A percentile compares a stretch with the other conserved stretches of the same genome.
Conservation (phyloP, 495 filamentous ascomycete species). For the Aspergillus kassunensis region DNA sequence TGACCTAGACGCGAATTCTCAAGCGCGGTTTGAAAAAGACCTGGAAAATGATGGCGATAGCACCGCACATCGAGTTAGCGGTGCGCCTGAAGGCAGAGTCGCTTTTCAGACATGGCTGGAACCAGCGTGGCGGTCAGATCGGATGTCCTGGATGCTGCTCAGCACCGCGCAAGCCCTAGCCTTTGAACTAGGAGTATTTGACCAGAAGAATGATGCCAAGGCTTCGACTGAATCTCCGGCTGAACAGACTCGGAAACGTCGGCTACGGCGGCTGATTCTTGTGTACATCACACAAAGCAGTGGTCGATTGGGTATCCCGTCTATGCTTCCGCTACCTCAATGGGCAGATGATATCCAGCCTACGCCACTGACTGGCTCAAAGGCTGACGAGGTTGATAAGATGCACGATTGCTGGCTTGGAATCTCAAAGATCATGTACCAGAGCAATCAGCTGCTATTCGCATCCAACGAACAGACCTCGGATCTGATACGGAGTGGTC, state of each 20-base stretch:
- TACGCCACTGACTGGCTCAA: constrained; percentile 20
- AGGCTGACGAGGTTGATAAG: constrained; percentile 36
- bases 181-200: constrained; percentile 93
- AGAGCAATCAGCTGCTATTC: constrained; percentile 80
- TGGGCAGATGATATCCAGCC: constrained; percentile 51
- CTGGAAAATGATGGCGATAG: constrained; percentile 35
- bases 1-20: constrained; percentile 43
- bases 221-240: constrained; percentile 47
- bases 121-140: constrained; percentile 91
- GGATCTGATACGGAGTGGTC: constrained; percentile 77
- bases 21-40: constrained; percentile 31
- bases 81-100: constrained; percentile 52
- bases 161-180: constrained; percentile 85
- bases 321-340: constrained; percentile 71
- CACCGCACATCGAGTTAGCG: constrained; percentile 27
- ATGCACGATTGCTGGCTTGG: constrained; percentile 91
- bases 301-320: constrained; percentile 88
- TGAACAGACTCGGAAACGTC: constrained; percentile 72
- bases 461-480: constrained; percentile 78
- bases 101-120: constrained; percentile 93
- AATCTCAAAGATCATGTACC: constrained; percentile 83
- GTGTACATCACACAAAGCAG: constrained; percentile 89
- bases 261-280: constrained; percentile 78
- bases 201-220: constrained; percentile 60
- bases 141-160: constrained; percentile 98